Base-by-base conservation (phyloP, 2,329 filamentous ascomycete species). In the Truncatella angustata region DNA sequence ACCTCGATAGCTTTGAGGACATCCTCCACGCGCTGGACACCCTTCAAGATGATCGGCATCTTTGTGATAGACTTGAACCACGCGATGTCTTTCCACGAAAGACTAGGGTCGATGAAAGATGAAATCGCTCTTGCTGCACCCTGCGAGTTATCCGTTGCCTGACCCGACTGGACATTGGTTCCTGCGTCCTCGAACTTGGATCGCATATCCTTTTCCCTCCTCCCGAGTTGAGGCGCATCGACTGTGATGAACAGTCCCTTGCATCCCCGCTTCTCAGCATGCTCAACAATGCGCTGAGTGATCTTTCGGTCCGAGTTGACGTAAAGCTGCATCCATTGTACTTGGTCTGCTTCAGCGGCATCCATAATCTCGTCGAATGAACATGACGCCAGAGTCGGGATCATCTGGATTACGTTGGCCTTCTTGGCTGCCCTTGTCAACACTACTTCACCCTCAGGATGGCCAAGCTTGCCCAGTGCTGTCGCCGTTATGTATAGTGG, bases 401-500 rank as follows among this genome's bases (percentile, higher is more conserved):
- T 97, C 94, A 99, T 99, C 73, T 99, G 94, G 56, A 97, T 83
- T 48, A 97, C 87, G 66, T 92, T 84, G 78, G 97, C 93, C 66
- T 88, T 90, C 67, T 81, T 80, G 2, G 94, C 87, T 14, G 91
- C 91, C 52, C 86, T 82, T 0, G 94, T 97, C 53, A 99, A 81
- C 9, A 96, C 78, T 4, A 97, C 91, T 71, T 99, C 94, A 61
- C 94, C 94, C 70, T 97, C 94, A 0, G 88, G 88, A 67, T 99
- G 82, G 53, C 94, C 94, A 4, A 99, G 85, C 73, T 97, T 97
- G 60, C 94, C 94, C 6, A 99, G 82, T 0, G 94, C 94, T 5
- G 94, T 97, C 40, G 94, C 94, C 1, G 94, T 97, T 18, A 99
- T 88, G 73, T 99, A 99, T 75, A 97, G 95, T 20, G 94, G 94